A percentile compares a stretch with the other conserved stretches of the same genome.
Conservation (phyloP, 1,139 yeast species). For the Kodamaea ohmeri region DNA sequence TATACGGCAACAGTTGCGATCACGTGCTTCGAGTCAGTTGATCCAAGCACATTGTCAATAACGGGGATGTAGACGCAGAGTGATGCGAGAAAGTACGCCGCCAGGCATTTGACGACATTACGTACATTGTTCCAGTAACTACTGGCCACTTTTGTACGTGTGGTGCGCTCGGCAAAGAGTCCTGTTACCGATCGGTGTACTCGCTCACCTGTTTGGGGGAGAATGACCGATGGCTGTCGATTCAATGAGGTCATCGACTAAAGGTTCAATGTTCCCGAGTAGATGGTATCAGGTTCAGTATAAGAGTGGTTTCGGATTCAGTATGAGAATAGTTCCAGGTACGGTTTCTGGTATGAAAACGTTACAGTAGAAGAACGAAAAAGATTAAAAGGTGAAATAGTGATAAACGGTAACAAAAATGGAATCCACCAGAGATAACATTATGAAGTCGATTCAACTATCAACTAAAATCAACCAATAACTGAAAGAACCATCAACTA, state of each 20-base stretch:
- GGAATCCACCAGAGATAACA: no score
- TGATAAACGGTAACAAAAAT: no score
- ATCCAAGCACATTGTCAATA: slow-evolving; percentile 56
- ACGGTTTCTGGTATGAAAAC: no score
- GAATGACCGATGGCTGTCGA: slow-evolving; percentile 37
- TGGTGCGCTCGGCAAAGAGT: neutral
- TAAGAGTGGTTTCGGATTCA: no score
- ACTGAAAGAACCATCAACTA: no score
- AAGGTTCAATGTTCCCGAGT: neutral
- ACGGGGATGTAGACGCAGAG: slow-evolving; percentile 68
- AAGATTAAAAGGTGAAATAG: no score
- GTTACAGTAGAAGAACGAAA: no score
- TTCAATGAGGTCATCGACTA: slow-evolving; percentile 3
- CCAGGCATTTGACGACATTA: slow-evolving; percentile 59
- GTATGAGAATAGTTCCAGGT: no score
- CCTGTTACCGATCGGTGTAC: slow-evolving; percentile 34
- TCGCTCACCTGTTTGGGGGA: slow-evolving; percentile 41
- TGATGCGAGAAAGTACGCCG: slow-evolving; percentile 73
- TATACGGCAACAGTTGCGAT: slow-evolving; percentile 82
- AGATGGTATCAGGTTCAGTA: neutral
- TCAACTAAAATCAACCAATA: no score
- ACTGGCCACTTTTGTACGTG: neutral
- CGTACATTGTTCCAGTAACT: neutral
- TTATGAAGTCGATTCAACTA: no score
- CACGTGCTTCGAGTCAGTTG: slow-evolving; percentile 74